Base-by-base conservation (phyloP, 352 stramenopile genomes). In the Pythium scleroteichum region DNA sequence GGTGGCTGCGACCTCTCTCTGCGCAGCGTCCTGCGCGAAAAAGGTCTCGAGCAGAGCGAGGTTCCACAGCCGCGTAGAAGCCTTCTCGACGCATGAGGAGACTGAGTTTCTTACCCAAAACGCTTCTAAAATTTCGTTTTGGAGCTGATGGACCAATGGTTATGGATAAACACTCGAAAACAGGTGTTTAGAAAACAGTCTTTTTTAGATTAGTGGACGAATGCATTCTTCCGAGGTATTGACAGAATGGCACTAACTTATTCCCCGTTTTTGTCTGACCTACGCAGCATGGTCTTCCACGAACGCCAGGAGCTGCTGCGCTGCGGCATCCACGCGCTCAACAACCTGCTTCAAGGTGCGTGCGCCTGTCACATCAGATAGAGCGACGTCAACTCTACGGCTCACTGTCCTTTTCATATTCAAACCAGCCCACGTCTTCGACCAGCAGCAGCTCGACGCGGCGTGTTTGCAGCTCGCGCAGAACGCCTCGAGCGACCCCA, bases 271-370 rank as follows among this genome's bases (percentile, higher is more conserved):
- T 10, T 35, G 5, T 35, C 29, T n/a, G n/a, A n/a, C n/a, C n/a
- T 10, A 35, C 5, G 13, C 38, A 44, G 4, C 13, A 44, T 44
- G 38, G 42, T 93, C 19, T 93, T 89, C 52, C 85, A 94, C 38
- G 85, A 94, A 64, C 70, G 54, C 23, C 85, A 94, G 68, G 70
- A 73, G 68, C 74, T 90, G 40, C 81, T 87, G 46, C 79, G 82
- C 55, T 94, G 85, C 56, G 85, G 81, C 13, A 72, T 94, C 47
- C 85, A 94, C 58, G 83, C 85, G 45, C 68, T 92, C 47, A 95
- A 95, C 70, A 93, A 92, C 64, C 64, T 83, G 22, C 68, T 94
- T 2, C 85, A 92, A 69, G 76, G 82, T 87, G 55, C 12, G 52
- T 16, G 16, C 1, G n/a, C 16, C 9, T 26, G 4, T 10, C 5